Percentiles rank a stretch among this genome's conserved stretches.
These are phyloP conservation scores for Pestalotiopsis sp. DNA, from an alignment of 2,329 filamentous ascomycete species.

Conservation along the genomic window DNA sequence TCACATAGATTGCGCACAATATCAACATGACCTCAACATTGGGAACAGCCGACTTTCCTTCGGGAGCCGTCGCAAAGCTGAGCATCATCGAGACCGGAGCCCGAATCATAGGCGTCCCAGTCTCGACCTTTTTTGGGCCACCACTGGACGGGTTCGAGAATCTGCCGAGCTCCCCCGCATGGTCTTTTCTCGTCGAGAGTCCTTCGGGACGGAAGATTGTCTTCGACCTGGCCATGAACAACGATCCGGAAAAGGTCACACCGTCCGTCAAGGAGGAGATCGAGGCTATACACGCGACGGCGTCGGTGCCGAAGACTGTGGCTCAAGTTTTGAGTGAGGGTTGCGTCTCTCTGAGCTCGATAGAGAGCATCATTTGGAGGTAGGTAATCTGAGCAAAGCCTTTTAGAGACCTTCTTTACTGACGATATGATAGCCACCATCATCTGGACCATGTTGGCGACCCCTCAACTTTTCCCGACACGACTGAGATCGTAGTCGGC, in stretches of 20 bases:
- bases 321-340: neutral
- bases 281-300: constrained; percentile 30
- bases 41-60: neutral
- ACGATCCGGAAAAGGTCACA: constrained; percentile 43
- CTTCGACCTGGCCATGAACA: constrained; percentile 49
- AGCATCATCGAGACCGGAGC: neutral
- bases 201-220: constrained; percentile 40
- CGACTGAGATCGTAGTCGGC: constrained; percentile 44
- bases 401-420: constrained; percentile 26
- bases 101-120: neutral
- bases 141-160: constrained; percentile 6
- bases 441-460: constrained; percentile 47
- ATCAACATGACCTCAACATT: neutral
- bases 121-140: neutral
- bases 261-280: constrained; percentile 30
- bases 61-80: neutral
- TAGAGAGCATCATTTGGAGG: constrained; percentile 13
- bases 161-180: neutral
- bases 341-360: neutral
- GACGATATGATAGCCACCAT: constrained; percentile 23
- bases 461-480: constrained; percentile 41
- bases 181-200: constrained; percentile 27
- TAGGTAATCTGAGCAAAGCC: constrained; percentile 19
- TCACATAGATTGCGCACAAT: neutral
- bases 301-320: neutral